Base-by-base conservation (phyloP, 352 stramenopile genomes). In the Phytophthora litchii region DNA sequence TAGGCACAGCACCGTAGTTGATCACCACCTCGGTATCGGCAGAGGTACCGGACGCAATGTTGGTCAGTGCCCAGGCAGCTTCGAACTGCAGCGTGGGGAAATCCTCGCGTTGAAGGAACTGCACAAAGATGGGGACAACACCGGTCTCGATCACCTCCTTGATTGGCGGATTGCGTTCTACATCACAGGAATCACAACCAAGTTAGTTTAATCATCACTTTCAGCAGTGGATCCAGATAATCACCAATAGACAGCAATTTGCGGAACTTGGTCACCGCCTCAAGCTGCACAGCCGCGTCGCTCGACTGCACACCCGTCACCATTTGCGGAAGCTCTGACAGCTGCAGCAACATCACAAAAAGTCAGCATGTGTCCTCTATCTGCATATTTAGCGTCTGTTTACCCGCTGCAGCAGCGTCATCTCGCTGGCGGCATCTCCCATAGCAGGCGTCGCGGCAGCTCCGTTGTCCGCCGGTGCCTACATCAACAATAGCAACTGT, bases 31-130 rank as follows among this genome's bases (percentile, higher is more conserved):
- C 91, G 8, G 98, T 99, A 76, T 99, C 94, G 11, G 98, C 92
- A 41, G 92, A 97, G 8, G 97, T 99, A 41, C 97, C 97, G 20
- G 92, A 99, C 12, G 97, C 97, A 75, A 99, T 99, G 77, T 99
- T 99, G 29, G 98, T 99, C n/a, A 99, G 76, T 27, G 97, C 96
- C 98, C 98, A 99, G 5, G 98, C 97, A 17, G 98, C 97, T 72
- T 99, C 98, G 63, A 99, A 99, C 77, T 99, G 97, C 34, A 94
- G 67, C 44, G 76, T 81, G 32, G 81, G 81, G 49, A 95, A 98
- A 65, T 98, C 94, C 52, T 99, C 92, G 36, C 92, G 85, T 69
- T 98, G 82, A 47, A 99, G 81, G 74, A 99, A 99, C 75, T 98
- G 79, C 23, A 99, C 97, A 61, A 99, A 99, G 37, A 97, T 89